Base-by-base conservation (phyloP, 768 basidiomycete genomes). In the Pulveroboletus sp. region DNA sequence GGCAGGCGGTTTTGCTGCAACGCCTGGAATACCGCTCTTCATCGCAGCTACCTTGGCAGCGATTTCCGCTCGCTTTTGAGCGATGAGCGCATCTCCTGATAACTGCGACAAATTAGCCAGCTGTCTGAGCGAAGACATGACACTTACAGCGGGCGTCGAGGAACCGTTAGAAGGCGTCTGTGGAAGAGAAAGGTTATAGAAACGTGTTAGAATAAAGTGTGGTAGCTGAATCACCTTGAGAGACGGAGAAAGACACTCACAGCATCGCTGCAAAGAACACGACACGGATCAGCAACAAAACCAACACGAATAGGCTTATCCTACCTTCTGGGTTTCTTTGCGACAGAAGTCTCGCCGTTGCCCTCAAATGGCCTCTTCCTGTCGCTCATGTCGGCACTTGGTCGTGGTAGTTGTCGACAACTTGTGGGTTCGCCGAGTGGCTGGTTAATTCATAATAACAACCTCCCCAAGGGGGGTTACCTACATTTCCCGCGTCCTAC, bases 41-140 rank as follows among this genome's bases (percentile, higher is more conserved):
- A 90, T 85, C 2, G 83, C 82, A 3, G 91, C 91, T 20, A 90
- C 75, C 65, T 91, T 93, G 14, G 92, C 91, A 11, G 86, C 77
- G 52, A 94, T 84, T 67, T 92, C 87, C 6, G 90, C 88, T 33
- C 84, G 78, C 68, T 89, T 90, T 69, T 87, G 86, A 19, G 86
- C 85, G 46, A 92, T 90, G 58, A 90, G 77, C 25, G 79, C 85
- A 56, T 81, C 79, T 52, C 73, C 72, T 31, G 78, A 72, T 11
- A 75, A 50, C 77, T 82, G 50, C 24, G 31, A 43, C 17, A 35
- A 46, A 24, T 60, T 37, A 17, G 36, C 52, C 32, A 50, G 43
- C n/a, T 4, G 23, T 7, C 31, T 38, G 24, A 27, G 43, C 33
- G 35, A 17, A 42, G 33, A 25, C 29, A 17, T 14, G 49, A 21